Conservation (phyloP, 768 basidiomycete species). For the Gymnopilus dilepis region DNA sequence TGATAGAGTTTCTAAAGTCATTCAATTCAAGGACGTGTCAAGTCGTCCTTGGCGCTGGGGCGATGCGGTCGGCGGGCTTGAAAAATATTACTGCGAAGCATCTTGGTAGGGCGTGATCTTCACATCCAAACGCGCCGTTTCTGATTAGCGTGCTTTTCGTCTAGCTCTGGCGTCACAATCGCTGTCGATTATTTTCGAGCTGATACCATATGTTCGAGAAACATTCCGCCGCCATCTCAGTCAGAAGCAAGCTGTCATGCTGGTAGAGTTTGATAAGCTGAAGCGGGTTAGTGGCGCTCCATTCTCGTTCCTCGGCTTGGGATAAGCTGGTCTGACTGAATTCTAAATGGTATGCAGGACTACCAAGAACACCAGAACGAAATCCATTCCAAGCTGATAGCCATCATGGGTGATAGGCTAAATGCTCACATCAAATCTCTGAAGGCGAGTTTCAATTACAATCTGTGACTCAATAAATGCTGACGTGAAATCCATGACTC, state of each 20-base stretch:
- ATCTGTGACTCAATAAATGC: slow-evolving; percentile 1
- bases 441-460: slow-evolving; percentile 50
- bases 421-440: slow-evolving; percentile 84
- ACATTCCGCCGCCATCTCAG: slow-evolving; percentile 92
- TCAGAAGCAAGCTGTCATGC: slow-evolving; percentile 94
- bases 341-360: slow-evolving; percentile 58
- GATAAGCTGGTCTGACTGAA: slow-evolving; percentile 7
- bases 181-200: slow-evolving; percentile 89
- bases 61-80: slow-evolving; percentile 97
- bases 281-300: slow-evolving; percentile 72
- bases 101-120: slow-evolving; percentile 57
- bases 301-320: background rate
- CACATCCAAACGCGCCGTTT: background rate
- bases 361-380: slow-evolving; percentile 99
- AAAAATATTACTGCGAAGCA: slow-evolving; percentile 99
- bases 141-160: slow-evolving; percentile 14
- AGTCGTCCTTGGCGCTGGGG: slow-evolving; percentile 96
- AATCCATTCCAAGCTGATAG: slow-evolving; percentile 95
- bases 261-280: slow-evolving; percentile 97
- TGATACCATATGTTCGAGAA: slow-evolving; percentile 96
- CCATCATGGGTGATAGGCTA: slow-evolving; percentile 97
- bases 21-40: slow-evolving; percentile 99
- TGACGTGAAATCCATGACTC: slow-evolving; percentile 12
- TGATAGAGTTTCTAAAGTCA: slow-evolving; percentile 95
- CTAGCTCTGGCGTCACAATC: slow-evolving; percentile 95